phyloP scores from a whole-genome alignment of 1,139 yeast genomes.

The Diutina pseudorugosa region DNA sequence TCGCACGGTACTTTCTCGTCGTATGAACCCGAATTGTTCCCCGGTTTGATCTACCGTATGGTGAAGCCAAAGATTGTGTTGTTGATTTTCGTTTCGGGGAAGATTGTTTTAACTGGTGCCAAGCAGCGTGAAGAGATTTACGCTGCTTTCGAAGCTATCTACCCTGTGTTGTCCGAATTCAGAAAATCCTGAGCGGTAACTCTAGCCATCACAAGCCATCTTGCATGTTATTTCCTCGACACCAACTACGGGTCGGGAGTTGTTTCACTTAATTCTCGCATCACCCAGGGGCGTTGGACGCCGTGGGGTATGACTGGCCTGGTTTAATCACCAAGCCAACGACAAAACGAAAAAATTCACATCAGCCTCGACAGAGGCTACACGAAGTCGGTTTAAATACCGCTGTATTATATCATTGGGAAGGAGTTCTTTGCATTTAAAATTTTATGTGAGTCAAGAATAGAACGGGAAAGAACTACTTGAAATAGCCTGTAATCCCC shows the following conservation, averaged over 20 bases:
- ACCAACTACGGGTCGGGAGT: background rate
- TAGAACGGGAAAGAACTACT: background rate
- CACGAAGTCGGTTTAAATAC: background rate
- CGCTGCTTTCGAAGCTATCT: conserved; percentile 95
- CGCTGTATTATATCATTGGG: background rate
- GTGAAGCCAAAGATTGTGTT: conserved; percentile 96
- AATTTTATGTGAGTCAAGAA: background rate
- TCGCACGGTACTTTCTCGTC: conserved; percentile 98
- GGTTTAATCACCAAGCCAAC: background rate
- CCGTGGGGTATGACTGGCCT: background rate
- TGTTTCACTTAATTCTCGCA: background rate
- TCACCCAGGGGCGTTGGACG: background rate
- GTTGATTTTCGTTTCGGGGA: conserved; percentile 92
- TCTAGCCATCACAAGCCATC: background rate
- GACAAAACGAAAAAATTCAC: background rate
- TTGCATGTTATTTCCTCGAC: background rate
- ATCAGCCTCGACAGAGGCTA: background rate
- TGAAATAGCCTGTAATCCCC: background rate
- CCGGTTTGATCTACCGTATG: conserved; percentile 98
- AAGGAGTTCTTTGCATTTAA: background rate
- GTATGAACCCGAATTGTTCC: conserved; percentile 96
- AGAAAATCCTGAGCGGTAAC: conserved; percentile 48
- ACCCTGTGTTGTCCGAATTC: conserved; percentile 96
- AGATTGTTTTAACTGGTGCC: conserved; percentile 97
- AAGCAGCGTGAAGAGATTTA: conserved; percentile 97